A percentile compares a stretch with the other conserved stretches of the same genome.
Evolutionary conservation across 2,329 filamentous ascomycete species (phyloP).

Genomic region (Cladobotryum mycophilum): DNA sequence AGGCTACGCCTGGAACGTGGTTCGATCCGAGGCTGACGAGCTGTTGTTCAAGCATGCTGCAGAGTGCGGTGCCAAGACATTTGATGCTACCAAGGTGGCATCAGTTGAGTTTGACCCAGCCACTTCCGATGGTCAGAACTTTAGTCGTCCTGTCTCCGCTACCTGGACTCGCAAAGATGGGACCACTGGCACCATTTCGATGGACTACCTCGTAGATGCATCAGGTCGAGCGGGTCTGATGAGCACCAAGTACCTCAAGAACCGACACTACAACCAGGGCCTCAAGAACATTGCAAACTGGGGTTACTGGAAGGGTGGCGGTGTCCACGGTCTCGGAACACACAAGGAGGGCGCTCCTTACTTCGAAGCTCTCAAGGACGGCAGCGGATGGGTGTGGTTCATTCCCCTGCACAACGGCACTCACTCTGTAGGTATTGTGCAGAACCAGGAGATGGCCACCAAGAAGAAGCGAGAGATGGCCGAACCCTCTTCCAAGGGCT

Average conservation of each 20-base stretch:
- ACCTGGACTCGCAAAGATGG: slow-evolving; percentile 27
- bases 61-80: slow-evolving; percentile 31
- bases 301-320: slow-evolving; percentile 38
- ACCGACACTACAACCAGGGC: slow-evolving; percentile 38
- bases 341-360: slow-evolving; percentile 29
- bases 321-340: slow-evolving; percentile 28
- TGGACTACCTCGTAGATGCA: slow-evolving; percentile 44
- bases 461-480: slow-evolving; percentile 25
- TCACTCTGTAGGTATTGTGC: slow-evolving; percentile 37
- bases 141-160: slow-evolving; percentile 28
- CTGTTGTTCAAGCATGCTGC: slow-evolving; percentile 37
- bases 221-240: slow-evolving; percentile 38
- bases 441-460: slow-evolving; percentile 31
- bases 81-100: slow-evolving; percentile 32
- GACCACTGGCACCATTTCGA: slow-evolving; percentile 31
- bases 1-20: slow-evolving; percentile 37
- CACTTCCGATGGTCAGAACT: slow-evolving; percentile 9
- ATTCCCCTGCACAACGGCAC: slow-evolving; percentile 45
- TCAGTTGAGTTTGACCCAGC: slow-evolving; percentile 21
- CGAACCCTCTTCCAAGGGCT: slow-evolving; percentile 19
- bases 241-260: slow-evolving; percentile 43
- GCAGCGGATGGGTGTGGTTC: slow-evolving; percentile 27
- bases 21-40: slow-evolving; percentile 40
- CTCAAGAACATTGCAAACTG: slow-evolving; percentile 45
- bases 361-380: slow-evolving; percentile 34